Conservation (phyloP, 129 eudicot genomes). For the Apium graveolens region DNA sequence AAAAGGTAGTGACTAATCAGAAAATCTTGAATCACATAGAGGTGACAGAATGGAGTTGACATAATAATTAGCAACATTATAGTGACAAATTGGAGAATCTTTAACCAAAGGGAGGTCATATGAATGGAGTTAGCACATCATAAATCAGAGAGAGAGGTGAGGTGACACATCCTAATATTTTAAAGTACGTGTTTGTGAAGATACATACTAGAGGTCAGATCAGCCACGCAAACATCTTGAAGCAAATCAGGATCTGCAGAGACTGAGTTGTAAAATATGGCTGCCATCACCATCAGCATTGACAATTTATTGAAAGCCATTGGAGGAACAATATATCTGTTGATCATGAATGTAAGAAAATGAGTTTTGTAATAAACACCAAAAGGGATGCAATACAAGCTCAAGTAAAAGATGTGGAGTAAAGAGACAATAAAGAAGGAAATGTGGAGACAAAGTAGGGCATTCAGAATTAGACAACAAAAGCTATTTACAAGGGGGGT, state of each 20-base stretch:
- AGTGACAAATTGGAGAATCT: background rate
- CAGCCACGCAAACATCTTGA: slow-evolving; percentile 83
- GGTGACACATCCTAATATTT: background rate
- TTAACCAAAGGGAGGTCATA: background rate
- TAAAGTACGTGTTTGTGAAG: background rate
- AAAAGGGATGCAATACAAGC: background rate
- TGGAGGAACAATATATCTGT: slow-evolving; percentile 3
- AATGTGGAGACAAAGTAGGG: background rate
- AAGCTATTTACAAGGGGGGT: background rate
- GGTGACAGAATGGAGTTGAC: background rate
- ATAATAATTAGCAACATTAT: background rate
- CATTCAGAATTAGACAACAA: background rate
- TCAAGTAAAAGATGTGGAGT: background rate
- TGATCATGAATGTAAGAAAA: background rate
- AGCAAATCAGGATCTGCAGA: slow-evolving; percentile 63
- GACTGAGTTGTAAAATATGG: slow-evolving; percentile 8
- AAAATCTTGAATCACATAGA: background rate
- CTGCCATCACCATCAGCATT: slow-evolving; percentile 10
- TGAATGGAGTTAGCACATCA: background rate
- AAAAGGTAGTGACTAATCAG: background rate
- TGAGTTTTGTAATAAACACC: background rate
- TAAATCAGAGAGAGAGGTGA: background rate
- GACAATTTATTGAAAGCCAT: slow-evolving; percentile 8
- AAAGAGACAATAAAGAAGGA: background rate
- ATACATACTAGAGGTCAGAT: slow-evolving; percentile 52